Evolutionary conservation across 1,284 basidiomycete genomes (phyloP).

Genomic region (Fistulinella cinereoalba): DNA sequence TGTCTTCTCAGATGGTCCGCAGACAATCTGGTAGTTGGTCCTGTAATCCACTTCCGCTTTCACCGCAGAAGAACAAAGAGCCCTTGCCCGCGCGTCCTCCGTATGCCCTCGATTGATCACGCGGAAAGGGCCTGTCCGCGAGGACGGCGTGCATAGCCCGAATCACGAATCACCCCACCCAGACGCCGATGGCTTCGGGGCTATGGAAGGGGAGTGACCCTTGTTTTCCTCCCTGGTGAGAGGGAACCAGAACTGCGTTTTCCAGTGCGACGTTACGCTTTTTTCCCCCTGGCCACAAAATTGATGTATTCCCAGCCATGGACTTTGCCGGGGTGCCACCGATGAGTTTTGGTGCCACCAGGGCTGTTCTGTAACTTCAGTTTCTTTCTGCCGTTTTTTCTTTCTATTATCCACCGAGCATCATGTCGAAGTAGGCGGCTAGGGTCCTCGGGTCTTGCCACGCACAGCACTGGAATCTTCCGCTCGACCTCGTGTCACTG

Average conservation of each 20-base stretch:
- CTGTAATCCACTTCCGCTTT: neutral
- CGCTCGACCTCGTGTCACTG: constrained; percentile 18
- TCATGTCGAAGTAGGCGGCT: neutral
- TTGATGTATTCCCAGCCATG: constrained; percentile 9
- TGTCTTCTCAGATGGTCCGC: neutral
- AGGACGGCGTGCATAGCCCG: too few species aligned
- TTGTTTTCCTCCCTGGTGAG: too few species aligned
- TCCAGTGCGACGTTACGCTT: neutral
- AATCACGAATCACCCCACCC: too few species aligned
- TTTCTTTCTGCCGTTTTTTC: neutral
- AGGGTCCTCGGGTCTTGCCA: neutral
- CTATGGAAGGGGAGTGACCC: too few species aligned
- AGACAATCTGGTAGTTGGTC: neutral
- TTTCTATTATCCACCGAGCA: neutral
- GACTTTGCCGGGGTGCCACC: neutral
- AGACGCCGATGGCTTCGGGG: too few species aligned
- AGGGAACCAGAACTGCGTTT: neutral
- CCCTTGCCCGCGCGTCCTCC: too few species aligned
- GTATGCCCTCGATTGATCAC: too few species aligned
- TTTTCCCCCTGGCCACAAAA: neutral
- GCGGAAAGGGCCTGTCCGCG: too few species aligned
- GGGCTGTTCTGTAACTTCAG: neutral
- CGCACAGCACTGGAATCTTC: constrained; percentile 6
- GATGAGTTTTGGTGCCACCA: neutral
- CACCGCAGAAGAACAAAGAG: constrained; percentile 4